Conservation (phyloP, 2,329 filamentous ascomycete species). For the Neoarthrinium moseri region DNA sequence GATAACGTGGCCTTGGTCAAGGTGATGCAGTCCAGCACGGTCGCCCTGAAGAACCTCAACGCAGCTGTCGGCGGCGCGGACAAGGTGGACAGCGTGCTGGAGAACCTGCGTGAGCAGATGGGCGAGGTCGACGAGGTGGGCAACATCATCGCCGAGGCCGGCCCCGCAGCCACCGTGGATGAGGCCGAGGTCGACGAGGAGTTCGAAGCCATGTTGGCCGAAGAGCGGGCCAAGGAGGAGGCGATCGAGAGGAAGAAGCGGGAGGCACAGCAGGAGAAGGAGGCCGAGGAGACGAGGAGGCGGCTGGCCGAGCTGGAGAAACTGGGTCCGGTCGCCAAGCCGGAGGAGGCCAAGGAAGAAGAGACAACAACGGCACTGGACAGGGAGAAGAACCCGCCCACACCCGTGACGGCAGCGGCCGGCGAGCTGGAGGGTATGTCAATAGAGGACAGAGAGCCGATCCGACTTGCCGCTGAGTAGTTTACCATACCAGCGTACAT, state of each 20-base stretch:
- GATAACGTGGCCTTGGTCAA: conserved; percentile 82
- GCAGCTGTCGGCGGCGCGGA: conserved; percentile 74
- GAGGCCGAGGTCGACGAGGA: conserved; percentile 87
- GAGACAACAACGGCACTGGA: conserved; percentile 30
- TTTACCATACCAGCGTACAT: no score
- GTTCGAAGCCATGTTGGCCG: conserved; percentile 70
- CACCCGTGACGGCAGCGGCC: conserved; percentile 29
- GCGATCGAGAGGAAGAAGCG: conserved; percentile 38
- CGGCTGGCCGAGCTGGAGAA: conserved; percentile 50
- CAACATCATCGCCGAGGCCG: conserved; percentile 68
- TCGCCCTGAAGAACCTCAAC: conserved; percentile 72
- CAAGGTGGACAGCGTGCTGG: conserved; percentile 73
- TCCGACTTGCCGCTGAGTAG: conserved; percentile 13
- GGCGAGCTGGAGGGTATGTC: conserved; percentile 36
- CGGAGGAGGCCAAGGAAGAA: conserved; percentile 30
- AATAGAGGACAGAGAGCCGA: conserved; percentile 30
- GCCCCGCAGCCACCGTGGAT: conserved; percentile 55
- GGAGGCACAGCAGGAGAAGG: conserved; percentile 41
- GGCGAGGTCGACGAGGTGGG: conserved; percentile 78
- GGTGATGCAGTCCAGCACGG: conserved; percentile 77
- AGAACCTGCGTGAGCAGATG: conserved; percentile 77
- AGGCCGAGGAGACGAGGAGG: conserved; percentile 46
- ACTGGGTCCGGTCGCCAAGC: conserved; percentile 28
- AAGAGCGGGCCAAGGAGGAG: conserved; percentile 53
- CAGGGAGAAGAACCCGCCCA: conserved; percentile 26